Conservation (phyloP, 2,329 filamentous ascomycete genomes). For the Aspergillus carbonarius region DNA sequence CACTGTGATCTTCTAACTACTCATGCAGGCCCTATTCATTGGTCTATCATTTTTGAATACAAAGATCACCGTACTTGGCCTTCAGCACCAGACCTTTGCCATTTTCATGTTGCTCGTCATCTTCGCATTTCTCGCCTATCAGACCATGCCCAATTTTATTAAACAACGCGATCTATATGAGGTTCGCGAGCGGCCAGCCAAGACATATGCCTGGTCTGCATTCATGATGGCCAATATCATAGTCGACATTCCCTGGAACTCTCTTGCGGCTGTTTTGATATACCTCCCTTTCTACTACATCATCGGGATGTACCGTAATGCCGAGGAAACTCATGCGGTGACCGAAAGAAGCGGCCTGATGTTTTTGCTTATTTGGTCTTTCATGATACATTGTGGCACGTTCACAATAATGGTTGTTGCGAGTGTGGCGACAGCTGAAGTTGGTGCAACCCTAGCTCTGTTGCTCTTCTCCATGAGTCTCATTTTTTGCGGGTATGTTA, state of each 20-base stretch:
- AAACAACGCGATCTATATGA: conserved; percentile 58
- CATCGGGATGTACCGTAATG: conserved; percentile 43
- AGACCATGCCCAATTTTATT: conserved; percentile 59
- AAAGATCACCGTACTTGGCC: conserved; percentile 70
- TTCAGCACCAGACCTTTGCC: conserved; percentile 84
- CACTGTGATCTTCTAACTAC: background rate
- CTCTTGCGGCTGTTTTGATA: conserved; percentile 54
- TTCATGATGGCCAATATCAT: conserved; percentile 69
- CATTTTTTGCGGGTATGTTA: conserved; percentile 1
- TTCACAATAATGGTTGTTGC: conserved; percentile 4
- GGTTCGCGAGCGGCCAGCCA: conserved; percentile 59
- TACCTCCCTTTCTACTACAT: conserved; percentile 67
- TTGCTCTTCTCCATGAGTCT: background rate
- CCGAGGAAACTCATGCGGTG: conserved; percentile 30
- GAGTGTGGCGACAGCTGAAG: conserved; percentile 5
- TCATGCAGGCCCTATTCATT: conserved; percentile 62
- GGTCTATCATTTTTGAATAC: conserved; percentile 77
- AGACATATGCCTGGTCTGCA: conserved; percentile 69
- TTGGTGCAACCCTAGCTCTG: conserved; percentile 2
- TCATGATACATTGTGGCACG: conserved; percentile 38
- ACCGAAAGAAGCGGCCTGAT: conserved; percentile 59
- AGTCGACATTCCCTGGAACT: conserved; percentile 65
- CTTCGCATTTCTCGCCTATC: conserved; percentile 57
- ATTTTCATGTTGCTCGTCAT: conserved; percentile 80
- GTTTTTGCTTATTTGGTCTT: conserved; percentile 61